Conservation (phyloP, 345 rosid species). For the Angophora floribunda region DNA sequence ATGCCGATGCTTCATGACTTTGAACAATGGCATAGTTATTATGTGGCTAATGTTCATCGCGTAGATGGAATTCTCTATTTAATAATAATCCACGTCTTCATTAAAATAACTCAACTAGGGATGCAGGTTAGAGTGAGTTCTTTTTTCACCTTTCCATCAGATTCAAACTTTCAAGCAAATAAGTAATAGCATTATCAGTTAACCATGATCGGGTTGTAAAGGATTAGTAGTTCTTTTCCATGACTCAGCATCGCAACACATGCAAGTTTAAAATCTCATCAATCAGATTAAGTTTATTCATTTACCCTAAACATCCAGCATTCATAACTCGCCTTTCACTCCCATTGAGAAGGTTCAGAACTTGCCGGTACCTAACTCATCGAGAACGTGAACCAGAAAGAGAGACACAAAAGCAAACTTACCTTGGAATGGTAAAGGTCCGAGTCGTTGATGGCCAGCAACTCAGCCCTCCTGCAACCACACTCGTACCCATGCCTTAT, state of each 20-base stretch:
- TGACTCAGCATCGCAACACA: too few relatives aligned
- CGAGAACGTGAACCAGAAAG: background rate
- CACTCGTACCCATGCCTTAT: slow-evolving; percentile 67
- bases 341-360: background rate
- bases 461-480: slow-evolving; percentile 67
- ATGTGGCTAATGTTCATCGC: background rate
- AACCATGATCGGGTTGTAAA: background rate
- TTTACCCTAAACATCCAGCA: background rate
- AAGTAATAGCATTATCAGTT: background rate
- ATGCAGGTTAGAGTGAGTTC: too few relatives aligned
- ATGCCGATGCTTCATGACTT: background rate
- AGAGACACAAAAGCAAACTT: slow-evolving; percentile 29
- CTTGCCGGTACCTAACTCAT: background rate
- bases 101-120: background rate
- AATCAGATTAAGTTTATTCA: background rate
- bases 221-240: too few relatives aligned
- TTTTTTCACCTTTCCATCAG: too few relatives aligned
- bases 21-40: background rate
- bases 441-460: slow-evolving; percentile 91
- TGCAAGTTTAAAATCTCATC: background rate
- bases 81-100: background rate
- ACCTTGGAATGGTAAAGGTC: slow-evolving; percentile 89
- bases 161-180: background rate
- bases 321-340: background rate
- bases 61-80: background rate